A percentile compares a stretch with the other conserved stretches of the same genome.
Conservation (phyloP, 2,329 filamentous ascomycete genomes). For the Nannizziopsis barbatae region DNA sequence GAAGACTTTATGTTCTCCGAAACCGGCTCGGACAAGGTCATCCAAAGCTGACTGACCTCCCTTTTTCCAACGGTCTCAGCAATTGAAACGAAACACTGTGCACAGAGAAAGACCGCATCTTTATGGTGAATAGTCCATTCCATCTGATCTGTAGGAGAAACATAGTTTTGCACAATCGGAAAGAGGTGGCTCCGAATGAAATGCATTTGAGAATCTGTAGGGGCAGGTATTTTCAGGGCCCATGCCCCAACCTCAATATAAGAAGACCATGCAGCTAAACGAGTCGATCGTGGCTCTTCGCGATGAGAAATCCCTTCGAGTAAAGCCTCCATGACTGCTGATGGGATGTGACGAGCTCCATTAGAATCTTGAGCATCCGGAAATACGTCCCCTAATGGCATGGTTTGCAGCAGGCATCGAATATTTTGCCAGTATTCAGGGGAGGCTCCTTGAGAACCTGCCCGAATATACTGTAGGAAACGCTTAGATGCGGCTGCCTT, state of each 20-base stretch:
- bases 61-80: constrained; percentile 34
- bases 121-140: constrained; percentile 42
- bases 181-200: constrained; percentile 40
- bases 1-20: constrained; percentile 59
- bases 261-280: constrained; percentile 58
- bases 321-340: constrained; percentile 54
- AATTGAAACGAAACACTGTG: constrained; percentile 31
- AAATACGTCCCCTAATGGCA: constrained; percentile 43
- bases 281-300: constrained; percentile 62
- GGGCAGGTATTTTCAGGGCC: constrained; percentile 39
- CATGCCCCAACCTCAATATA: constrained; percentile 57
- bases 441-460: constrained; percentile 70
- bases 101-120: constrained; percentile 30
- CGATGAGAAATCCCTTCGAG: constrained; percentile 59
- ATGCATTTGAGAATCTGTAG: constrained; percentile 38
- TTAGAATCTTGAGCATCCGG: constrained; percentile 21
- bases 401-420: constrained; percentile 45
- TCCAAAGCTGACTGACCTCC: constrained; percentile 51
- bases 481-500: constrained; percentile 47
- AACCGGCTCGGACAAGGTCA: constrained; percentile 49
- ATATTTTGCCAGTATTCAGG: constrained; percentile 63
- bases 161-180: constrained; percentile 45
- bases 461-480: constrained; percentile 62
- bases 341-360: constrained; percentile 39
- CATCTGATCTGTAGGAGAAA: constrained; percentile 38